These are phyloP conservation scores for Cryoendolithus antarcticus DNA, from an alignment of 2,329 filamentous ascomycete species.

Conservation along the genomic window DNA sequence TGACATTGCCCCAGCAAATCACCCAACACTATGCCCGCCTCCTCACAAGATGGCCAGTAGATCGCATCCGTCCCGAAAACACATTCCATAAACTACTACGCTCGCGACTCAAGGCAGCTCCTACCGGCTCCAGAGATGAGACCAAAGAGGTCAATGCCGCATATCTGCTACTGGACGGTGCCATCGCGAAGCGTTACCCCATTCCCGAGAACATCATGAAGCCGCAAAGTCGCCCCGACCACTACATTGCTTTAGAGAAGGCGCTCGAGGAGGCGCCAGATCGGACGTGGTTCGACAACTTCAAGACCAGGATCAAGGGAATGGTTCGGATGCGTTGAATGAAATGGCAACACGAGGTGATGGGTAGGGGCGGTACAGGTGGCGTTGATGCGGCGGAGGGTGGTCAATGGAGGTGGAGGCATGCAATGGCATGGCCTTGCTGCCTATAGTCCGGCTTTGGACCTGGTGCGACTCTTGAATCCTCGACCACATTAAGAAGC, in stretches of 20 bases:
- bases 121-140: conserved; percentile 22
- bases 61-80: conserved; percentile 33
- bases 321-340: conserved; percentile 33
- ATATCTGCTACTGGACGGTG: conserved; percentile 47
- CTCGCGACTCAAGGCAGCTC: conserved; percentile 26
- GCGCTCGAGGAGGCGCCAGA: conserved; percentile 43
- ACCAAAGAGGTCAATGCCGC: conserved; percentile 43
- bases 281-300: conserved; percentile 33
- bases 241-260: conserved; percentile 40
- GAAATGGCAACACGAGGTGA: neutral
- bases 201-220: conserved; percentile 34
- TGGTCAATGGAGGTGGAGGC: no score
- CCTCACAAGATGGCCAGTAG: conserved; percentile 37
- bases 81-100: conserved; percentile 32
- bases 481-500: no score
- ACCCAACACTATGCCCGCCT: conserved; percentile 39
- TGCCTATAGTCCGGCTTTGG: no score
- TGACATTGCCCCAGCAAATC: conserved; percentile 17
- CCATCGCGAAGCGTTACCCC: conserved; percentile 41
- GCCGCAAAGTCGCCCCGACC: conserved; percentile 38
- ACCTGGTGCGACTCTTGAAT: no score
- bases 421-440: no score
- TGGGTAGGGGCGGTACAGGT: no score
- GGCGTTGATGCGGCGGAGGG: no score
- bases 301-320: conserved; percentile 35